A percentile compares a stretch with the other conserved stretches of the same genome.
Evolutionary conservation across 2,329 filamentous ascomycete species (phyloP).

Genomic region (Ascochyta clinopodiicola): DNA sequence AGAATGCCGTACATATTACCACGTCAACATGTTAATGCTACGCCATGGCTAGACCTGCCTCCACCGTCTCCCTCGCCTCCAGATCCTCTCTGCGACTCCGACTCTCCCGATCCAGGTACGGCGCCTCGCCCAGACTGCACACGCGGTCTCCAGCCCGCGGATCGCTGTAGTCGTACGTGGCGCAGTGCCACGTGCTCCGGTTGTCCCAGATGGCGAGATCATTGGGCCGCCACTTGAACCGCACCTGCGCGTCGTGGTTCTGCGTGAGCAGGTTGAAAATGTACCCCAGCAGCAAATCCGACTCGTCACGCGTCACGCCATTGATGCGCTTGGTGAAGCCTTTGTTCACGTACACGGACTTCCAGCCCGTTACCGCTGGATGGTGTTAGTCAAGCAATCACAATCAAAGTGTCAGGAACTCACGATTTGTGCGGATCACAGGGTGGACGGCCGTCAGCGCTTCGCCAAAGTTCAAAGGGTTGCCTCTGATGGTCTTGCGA

Average conservation of each 20-base stretch:
- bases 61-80: conserved; percentile 8
- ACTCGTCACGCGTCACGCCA: conserved; percentile 55
- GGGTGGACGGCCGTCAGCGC: conserved; percentile 62
- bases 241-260: conserved; percentile 61
- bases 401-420: background rate
- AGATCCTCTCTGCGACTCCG: conserved; percentile 55
- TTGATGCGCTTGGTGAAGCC: conserved; percentile 52
- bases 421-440: conserved; percentile 66
- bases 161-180: conserved; percentile 68
- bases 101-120: conserved; percentile 62
- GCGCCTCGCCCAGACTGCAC: conserved; percentile 62
- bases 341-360: conserved; percentile 50
- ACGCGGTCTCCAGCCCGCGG: conserved; percentile 60
- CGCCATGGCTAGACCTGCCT: conserved; percentile 9
- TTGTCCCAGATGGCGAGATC: conserved; percentile 70
- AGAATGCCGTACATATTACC: too few species aligned
- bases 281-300: conserved; percentile 52
- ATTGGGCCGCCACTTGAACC: conserved; percentile 54
- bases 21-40: background rate
- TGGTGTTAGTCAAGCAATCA: background rate
- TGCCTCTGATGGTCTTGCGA: conserved; percentile 48
- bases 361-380: conserved; percentile 66
- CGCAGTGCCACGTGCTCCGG: conserved; percentile 64
- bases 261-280: conserved; percentile 53
- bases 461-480: conserved; percentile 62